These are phyloP conservation scores for Gonapodya prolifera DNA, from an alignment of 192 early-diverging fungal species.

Conservation along the genomic window DNA sequence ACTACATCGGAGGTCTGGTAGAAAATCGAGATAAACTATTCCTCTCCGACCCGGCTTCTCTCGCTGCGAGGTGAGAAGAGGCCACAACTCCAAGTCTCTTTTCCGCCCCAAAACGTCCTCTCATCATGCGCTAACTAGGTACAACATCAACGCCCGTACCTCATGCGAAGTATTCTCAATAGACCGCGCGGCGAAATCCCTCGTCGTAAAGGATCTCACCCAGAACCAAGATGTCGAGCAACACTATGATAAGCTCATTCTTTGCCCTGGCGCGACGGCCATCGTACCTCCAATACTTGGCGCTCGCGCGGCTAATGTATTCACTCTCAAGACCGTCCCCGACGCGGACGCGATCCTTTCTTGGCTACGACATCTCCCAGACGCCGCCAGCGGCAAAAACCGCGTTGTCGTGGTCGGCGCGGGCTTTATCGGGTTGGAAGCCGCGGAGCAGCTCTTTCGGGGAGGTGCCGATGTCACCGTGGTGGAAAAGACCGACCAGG, in stretches of 20 bases:
- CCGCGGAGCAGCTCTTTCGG: not conserved
- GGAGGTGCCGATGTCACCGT: not conserved
- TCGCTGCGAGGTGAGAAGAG: not conserved
- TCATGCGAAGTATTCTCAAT: not conserved
- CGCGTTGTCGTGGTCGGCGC: not conserved
- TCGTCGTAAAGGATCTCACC: not conserved
- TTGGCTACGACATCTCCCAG: not conserved
- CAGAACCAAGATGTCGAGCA: not conserved
- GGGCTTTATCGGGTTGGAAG: not conserved
- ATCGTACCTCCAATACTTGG: too few relatives aligned
- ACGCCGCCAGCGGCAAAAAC: not conserved
- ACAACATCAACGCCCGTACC: not conserved
- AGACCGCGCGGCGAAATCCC: not conserved
- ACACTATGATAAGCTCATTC: not conserved
- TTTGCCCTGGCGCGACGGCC: not conserved
- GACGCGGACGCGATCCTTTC: not conserved
- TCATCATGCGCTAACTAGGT: not conserved
- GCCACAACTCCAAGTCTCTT: not conserved
- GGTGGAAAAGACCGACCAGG: not conserved
- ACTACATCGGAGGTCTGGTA: not conserved
- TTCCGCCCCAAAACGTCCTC: too few relatives aligned
- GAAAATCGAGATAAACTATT: not conserved
- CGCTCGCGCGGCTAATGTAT: not conserved
- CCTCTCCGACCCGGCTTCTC: not conserved
- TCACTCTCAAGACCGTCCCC: not conserved